phyloP scores from a whole-genome alignment of 179 eudicot genomes.

The Monotropa hypopitys region DNA sequence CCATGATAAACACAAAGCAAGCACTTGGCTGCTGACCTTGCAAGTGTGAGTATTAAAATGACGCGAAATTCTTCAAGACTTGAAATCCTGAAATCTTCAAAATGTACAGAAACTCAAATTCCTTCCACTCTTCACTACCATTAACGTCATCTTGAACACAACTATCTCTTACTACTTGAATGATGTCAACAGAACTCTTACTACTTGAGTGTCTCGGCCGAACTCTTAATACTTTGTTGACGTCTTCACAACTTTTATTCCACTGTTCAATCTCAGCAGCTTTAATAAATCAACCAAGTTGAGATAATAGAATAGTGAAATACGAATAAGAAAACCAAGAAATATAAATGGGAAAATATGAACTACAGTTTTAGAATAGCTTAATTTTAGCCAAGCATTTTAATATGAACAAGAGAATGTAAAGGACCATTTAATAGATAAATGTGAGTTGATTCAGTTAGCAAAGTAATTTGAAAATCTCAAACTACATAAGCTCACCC shows the following conservation, averaged over 20 bases:
- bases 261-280: slow-evolving; percentile 73
- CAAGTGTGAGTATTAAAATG: slow-evolving; percentile 58
- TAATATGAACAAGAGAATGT: background rate
- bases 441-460: background rate
- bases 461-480: background rate
- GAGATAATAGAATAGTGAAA: slow-evolving; percentile 14
- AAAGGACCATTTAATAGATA: background rate
- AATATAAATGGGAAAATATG: slow-evolving; percentile 7
- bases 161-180: slow-evolving; percentile 32
- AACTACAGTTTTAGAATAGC: background rate
- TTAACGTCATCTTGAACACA: slow-evolving; percentile 49
- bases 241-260: slow-evolving; percentile 67
- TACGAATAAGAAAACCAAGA: background rate
- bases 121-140: slow-evolving; percentile 28
- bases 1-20: slow-evolving; percentile 50
- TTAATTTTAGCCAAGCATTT: background rate
- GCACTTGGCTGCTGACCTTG: slow-evolving; percentile 92
- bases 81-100: slow-evolving; percentile 40
- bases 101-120: slow-evolving; percentile 17
- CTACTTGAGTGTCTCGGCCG: slow-evolving; percentile 47
- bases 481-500: slow-evolving; percentile 47
- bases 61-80: slow-evolving; percentile 95
- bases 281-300: slow-evolving; percentile 27
- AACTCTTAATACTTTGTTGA: slow-evolving; percentile 80
- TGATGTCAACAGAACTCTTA: slow-evolving; percentile 31